Percentiles rank a stretch among this genome's conserved stretches.
Conservation (phyloP, 768 basidiomycete genomes). For the Suillus tomentosus region DNA sequence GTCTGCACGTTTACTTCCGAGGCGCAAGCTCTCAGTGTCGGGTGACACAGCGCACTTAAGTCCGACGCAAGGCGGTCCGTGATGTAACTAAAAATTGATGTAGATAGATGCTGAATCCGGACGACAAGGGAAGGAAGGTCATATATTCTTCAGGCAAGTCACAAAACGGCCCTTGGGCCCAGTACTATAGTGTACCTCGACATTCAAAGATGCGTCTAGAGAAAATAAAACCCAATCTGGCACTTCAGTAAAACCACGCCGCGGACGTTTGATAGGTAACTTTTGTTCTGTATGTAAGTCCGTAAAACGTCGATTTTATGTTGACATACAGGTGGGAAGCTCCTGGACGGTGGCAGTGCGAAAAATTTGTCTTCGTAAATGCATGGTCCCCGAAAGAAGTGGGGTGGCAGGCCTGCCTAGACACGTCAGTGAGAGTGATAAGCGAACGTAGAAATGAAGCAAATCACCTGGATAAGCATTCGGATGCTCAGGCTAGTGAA, state of each 20-base stretch:
- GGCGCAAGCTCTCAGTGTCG: neutral
- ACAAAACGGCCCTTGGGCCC: neutral
- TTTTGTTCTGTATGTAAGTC: neutral
- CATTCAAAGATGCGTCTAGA: neutral
- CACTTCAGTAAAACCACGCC: neutral
- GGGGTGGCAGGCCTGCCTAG: neutral
- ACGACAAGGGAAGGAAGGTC: neutral
- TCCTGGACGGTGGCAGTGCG: neutral
- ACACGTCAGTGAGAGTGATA: neutral
- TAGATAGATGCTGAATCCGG: neutral
- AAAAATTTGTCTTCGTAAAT: neutral
- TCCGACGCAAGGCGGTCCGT: neutral
- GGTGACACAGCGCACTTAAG: neutral
- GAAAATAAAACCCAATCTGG: conserved; percentile 2
- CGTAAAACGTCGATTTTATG: neutral
- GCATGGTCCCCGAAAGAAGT: neutral
- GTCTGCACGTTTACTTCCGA: neutral
- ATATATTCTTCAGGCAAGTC: neutral
- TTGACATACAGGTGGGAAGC: conserved; percentile 1
- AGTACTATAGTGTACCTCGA: too few species aligned
- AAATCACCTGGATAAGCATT: neutral
- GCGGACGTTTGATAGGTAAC: neutral
- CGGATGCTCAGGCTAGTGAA: neutral
- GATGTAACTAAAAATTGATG: neutral
- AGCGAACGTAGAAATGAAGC: neutral